Evolutionary conservation across 176 grass and related monocot species (phyloP).

Genomic region (Paspalum vaginatum): DNA sequence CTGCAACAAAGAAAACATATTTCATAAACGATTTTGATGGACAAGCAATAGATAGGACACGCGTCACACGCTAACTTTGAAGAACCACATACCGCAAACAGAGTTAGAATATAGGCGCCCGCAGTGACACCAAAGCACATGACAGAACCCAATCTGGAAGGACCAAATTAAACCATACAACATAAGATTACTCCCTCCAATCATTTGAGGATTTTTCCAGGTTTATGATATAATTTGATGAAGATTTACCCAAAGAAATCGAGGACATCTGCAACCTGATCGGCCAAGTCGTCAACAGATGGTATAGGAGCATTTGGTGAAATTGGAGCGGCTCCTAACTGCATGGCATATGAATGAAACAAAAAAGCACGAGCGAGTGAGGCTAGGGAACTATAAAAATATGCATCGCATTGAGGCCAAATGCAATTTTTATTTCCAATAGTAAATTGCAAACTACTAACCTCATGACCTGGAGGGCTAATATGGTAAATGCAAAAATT

Average conservation of each 20-base stretch:
- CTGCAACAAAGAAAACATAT: slow-evolving; percentile 48
- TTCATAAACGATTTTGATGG: slow-evolving; percentile 8
- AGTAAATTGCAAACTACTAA: slow-evolving; percentile 48
- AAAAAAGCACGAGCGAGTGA: slow-evolving; percentile 37
- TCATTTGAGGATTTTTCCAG: not conserved
- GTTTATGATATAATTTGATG: not conserved
- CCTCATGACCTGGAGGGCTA: slow-evolving; percentile 97
- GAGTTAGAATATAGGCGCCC: slow-evolving; percentile 97
- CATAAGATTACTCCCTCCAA: slow-evolving; percentile 18
- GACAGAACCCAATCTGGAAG: slow-evolving; percentile 89
- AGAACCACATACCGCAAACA: slow-evolving; percentile 80
- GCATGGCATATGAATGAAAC: slow-evolving; percentile 47
- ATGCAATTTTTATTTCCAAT: not conserved
- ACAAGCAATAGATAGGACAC: slow-evolving; percentile 20
- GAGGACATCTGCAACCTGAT: slow-evolving; percentile 90
- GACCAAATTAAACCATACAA: slow-evolving; percentile 45
- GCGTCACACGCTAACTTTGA: not conserved
- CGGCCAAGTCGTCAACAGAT: slow-evolving; percentile 85
- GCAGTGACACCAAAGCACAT: slow-evolving; percentile 98
- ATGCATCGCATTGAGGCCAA: not conserved
- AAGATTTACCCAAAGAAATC: slow-evolving; percentile 94
- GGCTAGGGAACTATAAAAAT: slow-evolving; percentile 33
- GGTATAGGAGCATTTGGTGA: slow-evolving; percentile 59
- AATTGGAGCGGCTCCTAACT: slow-evolving; percentile 98
- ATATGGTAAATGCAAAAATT: slow-evolving; percentile 99